Conservation (phyloP, 2,329 filamentous ascomycete species). For the Aspergillus jensenii region DNA sequence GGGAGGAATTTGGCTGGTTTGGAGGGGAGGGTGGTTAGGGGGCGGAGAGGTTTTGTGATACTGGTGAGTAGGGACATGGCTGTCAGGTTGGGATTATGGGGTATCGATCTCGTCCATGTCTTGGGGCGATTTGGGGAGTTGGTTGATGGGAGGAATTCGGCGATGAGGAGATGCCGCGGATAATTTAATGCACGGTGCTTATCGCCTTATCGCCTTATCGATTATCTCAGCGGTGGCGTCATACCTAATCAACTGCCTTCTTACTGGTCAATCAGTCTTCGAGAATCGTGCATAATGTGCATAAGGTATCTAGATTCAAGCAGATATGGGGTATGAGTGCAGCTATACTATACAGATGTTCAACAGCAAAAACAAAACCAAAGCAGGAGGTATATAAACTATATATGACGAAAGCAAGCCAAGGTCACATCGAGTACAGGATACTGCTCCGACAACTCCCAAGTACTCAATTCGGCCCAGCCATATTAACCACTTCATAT, state of each 20-base stretch:
- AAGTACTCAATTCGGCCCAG: background rate
- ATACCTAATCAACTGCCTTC: background rate
- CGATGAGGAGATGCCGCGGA: background rate
- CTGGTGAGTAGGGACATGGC: background rate
- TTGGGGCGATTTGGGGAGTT: background rate
- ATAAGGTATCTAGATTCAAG: background rate
- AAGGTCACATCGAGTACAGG: too few species aligned
- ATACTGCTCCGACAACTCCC: background rate
- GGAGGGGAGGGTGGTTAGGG: background rate
- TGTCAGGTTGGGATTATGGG: background rate
- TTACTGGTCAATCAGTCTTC: background rate
- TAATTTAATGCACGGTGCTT: background rate
- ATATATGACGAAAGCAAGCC: background rate
- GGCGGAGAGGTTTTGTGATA: background rate
- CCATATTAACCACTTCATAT: conserved; percentile 7
- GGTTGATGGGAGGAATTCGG: background rate
- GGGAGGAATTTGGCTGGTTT: background rate
- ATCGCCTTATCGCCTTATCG: conserved; percentile 3
- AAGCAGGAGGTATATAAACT: background rate
- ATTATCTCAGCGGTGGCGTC: conserved; percentile 22
- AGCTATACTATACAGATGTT: background rate
- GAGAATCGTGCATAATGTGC: background rate
- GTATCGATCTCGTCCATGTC: background rate
- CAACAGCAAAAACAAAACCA: background rate
- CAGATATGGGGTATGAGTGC: background rate